These are phyloP conservation scores for Microthyrium microscopicum DNA, from an alignment of 2,329 filamentous ascomycete species.

Conservation along the genomic window DNA sequence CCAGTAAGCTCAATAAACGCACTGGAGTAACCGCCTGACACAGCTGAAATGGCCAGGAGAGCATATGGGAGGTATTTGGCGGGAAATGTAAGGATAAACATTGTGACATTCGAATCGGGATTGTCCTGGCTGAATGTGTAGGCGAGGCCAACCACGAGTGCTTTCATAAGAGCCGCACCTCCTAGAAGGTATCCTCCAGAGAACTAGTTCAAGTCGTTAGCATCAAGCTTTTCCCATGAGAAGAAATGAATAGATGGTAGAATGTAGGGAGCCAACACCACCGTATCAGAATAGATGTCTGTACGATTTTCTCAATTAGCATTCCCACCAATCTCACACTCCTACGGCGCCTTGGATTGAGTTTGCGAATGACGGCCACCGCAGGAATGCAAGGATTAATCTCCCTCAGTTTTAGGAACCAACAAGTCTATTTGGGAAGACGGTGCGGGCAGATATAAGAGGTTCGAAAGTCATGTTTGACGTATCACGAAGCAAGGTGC, in stretches of 20 bases:
- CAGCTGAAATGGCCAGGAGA: constrained; percentile 57
- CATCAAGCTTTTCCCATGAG: constrained; percentile 7
- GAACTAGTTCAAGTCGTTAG: constrained; percentile 10
- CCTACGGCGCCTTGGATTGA: constrained; percentile 15
- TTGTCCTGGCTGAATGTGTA: constrained; percentile 84
- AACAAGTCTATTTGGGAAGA: constrained; percentile 30
- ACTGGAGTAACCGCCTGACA: constrained; percentile 43
- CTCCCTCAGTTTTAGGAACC: constrained; percentile 39
- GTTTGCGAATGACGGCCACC: constrained; percentile 35
- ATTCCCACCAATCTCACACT: constrained; percentile 29
- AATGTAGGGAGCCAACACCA: constrained; percentile 53
- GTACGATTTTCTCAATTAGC: constrained; percentile 36
- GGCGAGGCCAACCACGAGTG: constrained; percentile 60
- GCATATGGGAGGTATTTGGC: constrained; percentile 67
- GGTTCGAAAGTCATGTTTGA: constrained; percentile 24
- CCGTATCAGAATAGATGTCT: constrained; percentile 29
- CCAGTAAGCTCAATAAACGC: constrained; percentile 55
- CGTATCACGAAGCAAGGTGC: constrained; percentile 11
- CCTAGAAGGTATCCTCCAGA: constrained; percentile 37
- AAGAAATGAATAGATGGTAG: constrained; percentile 5
- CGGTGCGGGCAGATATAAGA: constrained; percentile 43
- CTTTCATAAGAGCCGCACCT: constrained; percentile 35
- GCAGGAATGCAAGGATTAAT: constrained; percentile 33
- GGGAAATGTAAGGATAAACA: constrained; percentile 71
- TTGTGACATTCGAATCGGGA: constrained; percentile 55